Evolutionary conservation across 1,284 basidiomycete species (phyloP), one percentile per base, ranked within the genome.

Genomic region (Kwoniella shivajii): DNA sequence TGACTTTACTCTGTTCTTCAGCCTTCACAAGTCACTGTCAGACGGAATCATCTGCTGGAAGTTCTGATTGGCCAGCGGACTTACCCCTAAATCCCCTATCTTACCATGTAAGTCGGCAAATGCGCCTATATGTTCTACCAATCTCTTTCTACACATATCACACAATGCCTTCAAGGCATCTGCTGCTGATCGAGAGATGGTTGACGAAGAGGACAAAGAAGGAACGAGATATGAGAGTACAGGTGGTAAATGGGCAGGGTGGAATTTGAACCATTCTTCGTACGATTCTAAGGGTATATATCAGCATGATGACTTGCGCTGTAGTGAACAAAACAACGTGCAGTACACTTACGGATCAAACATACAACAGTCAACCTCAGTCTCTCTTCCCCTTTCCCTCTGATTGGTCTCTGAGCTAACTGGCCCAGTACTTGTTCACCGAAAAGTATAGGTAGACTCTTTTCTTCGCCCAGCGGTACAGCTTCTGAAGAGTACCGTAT

Each of bases 401-500:
- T 13, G n/a, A 50, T 27, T 1, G 86, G 88, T 0, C 83, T 78
- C 0, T 82, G 83, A 0, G 90, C 86, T 13, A 93, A 72, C 13
- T 82, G 77, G 5, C 84, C 85, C 2, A 92, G 82, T 13, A 91
- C 80, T 13, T 85, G 83, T 0, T 84, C 79, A 11, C 85, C 85
- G 70, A 93, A 92, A 13, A 94, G 63, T 14, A 84, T 81, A 11
- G 82, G 80, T 1, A 94, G 80, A 54, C 85, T 82, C 1, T 79
- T 79, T 30, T 85, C 84, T 50, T 85, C 84, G 42, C 89, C 87
- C 10, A 90, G 75, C 16, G 90, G 88, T 3, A 93, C 82, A 0
- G 89, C 89, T 80, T 95, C 92, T 68, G 92, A 88, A 4, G 92
- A 83, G 14, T 87, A 88, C 79, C 87, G 86, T 36, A 93, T 82